These are phyloP conservation scores for Cladosporium oxysporum DNA, from an alignment of 2,329 filamentous ascomycete species.

Conservation along the genomic window DNA sequence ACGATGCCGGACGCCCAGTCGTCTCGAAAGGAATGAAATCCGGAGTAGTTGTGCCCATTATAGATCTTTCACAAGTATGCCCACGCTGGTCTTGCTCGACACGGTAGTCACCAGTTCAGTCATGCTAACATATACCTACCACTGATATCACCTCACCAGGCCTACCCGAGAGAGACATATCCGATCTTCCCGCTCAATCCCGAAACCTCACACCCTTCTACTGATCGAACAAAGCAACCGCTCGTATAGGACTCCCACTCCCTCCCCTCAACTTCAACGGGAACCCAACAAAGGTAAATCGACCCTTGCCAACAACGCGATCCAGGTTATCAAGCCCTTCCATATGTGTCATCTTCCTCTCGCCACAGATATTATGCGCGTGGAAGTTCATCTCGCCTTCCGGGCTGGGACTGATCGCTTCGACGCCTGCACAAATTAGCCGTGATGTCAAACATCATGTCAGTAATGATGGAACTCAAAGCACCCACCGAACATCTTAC, in stretches of 20 bases:
- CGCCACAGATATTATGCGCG: constrained; percentile 33
- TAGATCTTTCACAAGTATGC: neutral
- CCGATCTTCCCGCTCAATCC: neutral
- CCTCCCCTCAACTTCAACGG: constrained; percentile 32
- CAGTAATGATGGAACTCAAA: neutral
- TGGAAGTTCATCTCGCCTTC: constrained; percentile 33
- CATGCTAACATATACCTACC: neutral
- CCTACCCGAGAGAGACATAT: neutral
- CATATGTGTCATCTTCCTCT: constrained; percentile 32
- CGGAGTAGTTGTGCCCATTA: neutral
- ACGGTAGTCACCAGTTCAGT: neutral
- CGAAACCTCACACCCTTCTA: neutral
- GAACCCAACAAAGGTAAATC: constrained; percentile 32
- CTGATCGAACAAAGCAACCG: constrained; percentile 29
- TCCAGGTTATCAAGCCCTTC: constrained; percentile 32
- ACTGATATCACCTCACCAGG: neutral
- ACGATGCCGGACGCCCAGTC: neutral
- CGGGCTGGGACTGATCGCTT: constrained; percentile 31
- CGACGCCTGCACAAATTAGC: constrained; percentile 21
- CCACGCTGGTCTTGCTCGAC: neutral
- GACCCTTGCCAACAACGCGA: constrained; percentile 28
- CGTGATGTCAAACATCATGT: neutral
- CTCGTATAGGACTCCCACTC: constrained; percentile 33
- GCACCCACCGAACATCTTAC: constrained; percentile 30
- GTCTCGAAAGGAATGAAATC: neutral